phyloP scores from a whole-genome alignment of 192 early-diverging fungal species.

The Entomortierella beljakovae region DNA sequence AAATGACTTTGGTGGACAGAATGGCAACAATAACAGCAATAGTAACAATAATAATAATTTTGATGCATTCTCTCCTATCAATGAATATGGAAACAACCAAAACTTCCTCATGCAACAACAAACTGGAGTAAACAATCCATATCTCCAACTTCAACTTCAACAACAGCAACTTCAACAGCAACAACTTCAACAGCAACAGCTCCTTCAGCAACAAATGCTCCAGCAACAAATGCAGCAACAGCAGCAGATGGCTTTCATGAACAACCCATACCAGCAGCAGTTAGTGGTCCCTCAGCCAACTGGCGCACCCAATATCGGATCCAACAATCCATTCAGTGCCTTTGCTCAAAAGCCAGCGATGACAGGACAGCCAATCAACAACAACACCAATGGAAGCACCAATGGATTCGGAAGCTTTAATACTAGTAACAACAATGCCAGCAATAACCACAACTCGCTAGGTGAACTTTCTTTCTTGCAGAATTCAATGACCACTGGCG shows the following conservation, averaged over 20 bases:
- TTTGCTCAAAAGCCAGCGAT: slow-evolving; percentile 35
- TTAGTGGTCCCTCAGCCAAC: slow-evolving; percentile 45
- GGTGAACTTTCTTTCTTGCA: slow-evolving; percentile 45
- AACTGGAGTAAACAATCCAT: slow-evolving; percentile 44
- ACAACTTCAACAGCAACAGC: slow-evolving; percentile 39
- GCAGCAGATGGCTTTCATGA: slow-evolving; percentile 46
- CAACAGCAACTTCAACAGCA: slow-evolving; percentile 55
- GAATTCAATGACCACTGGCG: slow-evolving; percentile 14
- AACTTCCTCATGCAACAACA: slow-evolving; percentile 31
- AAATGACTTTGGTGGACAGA: slow-evolving; percentile 50
- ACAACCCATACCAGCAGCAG: slow-evolving; percentile 52
- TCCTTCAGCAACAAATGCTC: slow-evolving; percentile 43
- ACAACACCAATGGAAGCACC: slow-evolving; percentile 7
- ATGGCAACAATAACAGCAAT: slow-evolving; percentile 41
- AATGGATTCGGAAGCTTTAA: slow-evolving; percentile 17
- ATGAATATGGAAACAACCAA: slow-evolving; percentile 20
- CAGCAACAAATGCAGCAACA: slow-evolving; percentile 56
- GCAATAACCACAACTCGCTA: slow-evolving; percentile 30
- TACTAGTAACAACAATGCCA: slow-evolving; percentile 26
- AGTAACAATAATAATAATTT: slow-evolving; percentile 43
- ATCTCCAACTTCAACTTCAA: slow-evolving; percentile 47
- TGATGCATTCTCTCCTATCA: slow-evolving; percentile 33
- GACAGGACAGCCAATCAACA: slow-evolving; percentile 27
- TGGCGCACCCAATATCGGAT: slow-evolving; percentile 45
- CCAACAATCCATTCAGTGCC: slow-evolving; percentile 59